Evolutionary conservation across 257 asterid species (phyloP).

Genomic region (Nicotiana noctiflora): DNA sequence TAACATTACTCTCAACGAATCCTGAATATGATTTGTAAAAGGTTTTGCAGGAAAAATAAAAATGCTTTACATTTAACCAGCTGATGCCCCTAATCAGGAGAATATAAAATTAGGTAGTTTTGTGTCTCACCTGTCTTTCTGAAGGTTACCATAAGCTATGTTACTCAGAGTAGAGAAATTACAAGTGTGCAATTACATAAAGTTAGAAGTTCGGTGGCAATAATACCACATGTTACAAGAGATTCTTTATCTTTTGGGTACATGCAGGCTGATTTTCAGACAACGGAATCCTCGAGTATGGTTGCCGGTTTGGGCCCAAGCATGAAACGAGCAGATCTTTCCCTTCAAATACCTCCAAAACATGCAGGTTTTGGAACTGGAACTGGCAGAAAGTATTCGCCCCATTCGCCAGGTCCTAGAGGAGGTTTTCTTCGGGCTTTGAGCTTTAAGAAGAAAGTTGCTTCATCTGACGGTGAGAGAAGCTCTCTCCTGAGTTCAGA

Average conservation of each 20-base stretch:
- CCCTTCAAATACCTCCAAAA: slow-evolving; percentile 76
- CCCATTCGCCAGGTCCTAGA: slow-evolving; percentile 35
- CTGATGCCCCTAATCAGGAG: background rate
- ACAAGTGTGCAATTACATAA: background rate
- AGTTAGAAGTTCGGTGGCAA: background rate
- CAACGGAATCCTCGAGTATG: slow-evolving; percentile 18
- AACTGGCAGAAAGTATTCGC: slow-evolving; percentile 26
- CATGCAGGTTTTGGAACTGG: slow-evolving; percentile 22
- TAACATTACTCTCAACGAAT: background rate
- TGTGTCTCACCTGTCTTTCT: background rate
- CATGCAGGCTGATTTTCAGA: slow-evolving; percentile 38
- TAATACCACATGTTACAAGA: background rate
- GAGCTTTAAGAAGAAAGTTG: slow-evolving; percentile 53
- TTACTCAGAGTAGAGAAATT: background rate
- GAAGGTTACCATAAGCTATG: background rate
- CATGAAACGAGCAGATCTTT: slow-evolving; percentile 36
- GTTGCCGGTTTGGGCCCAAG: slow-evolving; percentile 26
- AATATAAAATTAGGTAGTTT: background rate
- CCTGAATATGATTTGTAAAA: background rate
- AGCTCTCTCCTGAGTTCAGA: slow-evolving; percentile 25
- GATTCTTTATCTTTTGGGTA: background rate
- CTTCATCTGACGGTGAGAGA: slow-evolving; percentile 36
- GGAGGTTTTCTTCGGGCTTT: slow-evolving; percentile 54
- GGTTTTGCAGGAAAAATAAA: background rate
- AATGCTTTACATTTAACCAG: background rate